Evolutionary conservation across 257 asterid genomes (phyloP), one percentile per base, ranked within the genome.

Genomic region (Solanum chilense): DNA sequence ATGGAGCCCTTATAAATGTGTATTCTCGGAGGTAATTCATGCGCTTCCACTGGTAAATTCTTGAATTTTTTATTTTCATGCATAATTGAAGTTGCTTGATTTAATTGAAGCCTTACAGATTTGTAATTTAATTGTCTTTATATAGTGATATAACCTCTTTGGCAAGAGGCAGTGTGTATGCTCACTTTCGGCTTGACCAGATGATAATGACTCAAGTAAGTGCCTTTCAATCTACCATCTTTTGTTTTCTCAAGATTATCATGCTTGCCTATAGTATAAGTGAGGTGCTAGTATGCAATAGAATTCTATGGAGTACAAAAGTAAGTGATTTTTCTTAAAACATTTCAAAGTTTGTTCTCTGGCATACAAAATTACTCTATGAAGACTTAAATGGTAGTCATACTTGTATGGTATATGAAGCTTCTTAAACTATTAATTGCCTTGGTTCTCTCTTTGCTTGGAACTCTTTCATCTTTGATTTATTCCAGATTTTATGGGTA

Each of bases 61-160:
- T 70, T 52, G 66, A 60, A 31, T 29, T 74, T 23, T 47, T 86
- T 29, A 78, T 68, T 89, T 89, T 86, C 44, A 60, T 3, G 15
- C 86, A 58, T 82, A 52, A 31, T 74, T 68, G 41, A 39, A 47
- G 35, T 37, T 84, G 33, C 14, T 21, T 42, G 18, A 74, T 37
- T 44, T 5, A 12, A 42, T 42, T 84, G 42, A 23, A 70, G n/a
- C 21, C 44, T 82, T 49, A 18, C 29, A 15, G 49, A 13, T 35
- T 86, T 9, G 11, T 80, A 5, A 83, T 70, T 74, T 14, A 80
- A 66, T 86, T 56, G 35, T 87, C 84, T 86, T 74, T 84, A 58
- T 83, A 86, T 91, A 94, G 97, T 89, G 98, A 94, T 87, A 88
- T 94, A 47, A 93, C 89, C 74, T 91, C 94, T n/a, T 86, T 94